phyloP scores from a whole-genome alignment of 352 stramenopile genomes.

The Phytophthora hibernalis region DNA sequence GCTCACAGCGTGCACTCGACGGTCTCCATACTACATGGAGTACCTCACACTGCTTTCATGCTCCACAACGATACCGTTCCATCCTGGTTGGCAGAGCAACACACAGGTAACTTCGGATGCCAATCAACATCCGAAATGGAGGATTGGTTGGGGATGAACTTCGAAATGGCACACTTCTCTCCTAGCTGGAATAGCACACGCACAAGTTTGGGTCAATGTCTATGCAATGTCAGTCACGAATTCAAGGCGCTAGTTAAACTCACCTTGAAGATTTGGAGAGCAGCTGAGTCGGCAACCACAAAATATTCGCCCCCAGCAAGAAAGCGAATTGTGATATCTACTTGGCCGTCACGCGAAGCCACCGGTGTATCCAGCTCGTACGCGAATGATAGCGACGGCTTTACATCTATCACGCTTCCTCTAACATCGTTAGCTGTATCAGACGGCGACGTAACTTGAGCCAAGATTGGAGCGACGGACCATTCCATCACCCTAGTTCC shows the following conservation, averaged over 20 bases:
- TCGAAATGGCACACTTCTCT: conserved; percentile 24
- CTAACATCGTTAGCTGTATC: conserved; percentile 31
- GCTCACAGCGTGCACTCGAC: neutral
- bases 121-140: conserved; percentile 48
- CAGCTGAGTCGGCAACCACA: conserved; percentile 38
- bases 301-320: conserved; percentile 41
- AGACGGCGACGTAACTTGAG: conserved; percentile 16
- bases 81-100: conserved; percentile 47
- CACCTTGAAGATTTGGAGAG: conserved; percentile 50
- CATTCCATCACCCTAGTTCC: conserved; percentile 41
- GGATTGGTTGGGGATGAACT: conserved; percentile 36
- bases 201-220: neutral
- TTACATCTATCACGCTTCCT: conserved; percentile 42
- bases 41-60: conserved; percentile 30
- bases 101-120: conserved; percentile 42
- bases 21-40: neutral
- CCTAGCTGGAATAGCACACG: conserved; percentile 31
- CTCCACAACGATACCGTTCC: conserved; percentile 49
- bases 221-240: neutral
- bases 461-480: conserved; percentile 38
- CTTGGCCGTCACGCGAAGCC: conserved; percentile 5
- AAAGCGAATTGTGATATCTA: conserved; percentile 45
- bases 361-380: conserved; percentile 40
- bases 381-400: conserved; percentile 27
- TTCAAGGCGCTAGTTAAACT: neutral